Evolutionary conservation across 768 basidiomycete genomes (phyloP).

Genomic region (Tylopilus intermedius): DNA sequence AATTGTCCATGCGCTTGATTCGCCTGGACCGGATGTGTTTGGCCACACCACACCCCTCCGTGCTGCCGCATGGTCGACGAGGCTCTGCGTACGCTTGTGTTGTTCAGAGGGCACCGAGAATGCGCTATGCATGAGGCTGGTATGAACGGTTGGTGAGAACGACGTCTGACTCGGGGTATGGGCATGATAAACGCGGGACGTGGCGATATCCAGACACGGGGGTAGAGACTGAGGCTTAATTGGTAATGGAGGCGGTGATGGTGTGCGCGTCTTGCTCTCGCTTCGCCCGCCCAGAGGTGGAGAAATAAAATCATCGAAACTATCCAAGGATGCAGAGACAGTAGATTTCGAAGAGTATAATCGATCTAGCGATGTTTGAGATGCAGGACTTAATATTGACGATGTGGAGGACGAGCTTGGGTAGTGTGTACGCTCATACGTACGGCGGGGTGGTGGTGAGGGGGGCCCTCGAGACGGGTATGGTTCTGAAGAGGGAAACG

Average conservation of each 20-base stretch:
- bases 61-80: slow-evolving; percentile 54
- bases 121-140: slow-evolving; percentile 12
- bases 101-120: slow-evolving; percentile 29
- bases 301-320: slow-evolving; percentile 47
- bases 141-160: slow-evolving; percentile 10
- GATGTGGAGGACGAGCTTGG: slow-evolving; percentile 25
- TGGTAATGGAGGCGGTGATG: slow-evolving; percentile 45
- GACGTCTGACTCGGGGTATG: slow-evolving; percentile 18
- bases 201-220: slow-evolving; percentile 9
- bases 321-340: slow-evolving; percentile 34
- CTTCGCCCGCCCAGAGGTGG: slow-evolving; percentile 14
- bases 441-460: slow-evolving; percentile 28
- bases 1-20: slow-evolving; percentile 26
- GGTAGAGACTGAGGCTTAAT: slow-evolving; percentile 25
- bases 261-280: slow-evolving; percentile 30
- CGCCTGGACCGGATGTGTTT: slow-evolving; percentile 13
- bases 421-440: slow-evolving; percentile 21
- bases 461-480: slow-evolving; percentile 14
- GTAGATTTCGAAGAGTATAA: slow-evolving; percentile 20
- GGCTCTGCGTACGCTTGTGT: slow-evolving; percentile 53
- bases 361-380: slow-evolving; percentile 20
- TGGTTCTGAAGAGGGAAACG: slow-evolving; percentile 5
- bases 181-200: slow-evolving; percentile 15
- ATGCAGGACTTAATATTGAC: slow-evolving; percentile 20
- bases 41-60: slow-evolving; percentile 40